Percentiles rank a stretch among this genome's conserved stretches.
Evolutionary conservation across 176 grass and related monocot species (phyloP).

Genomic region (Miscanthus lutarioriparius): DNA sequence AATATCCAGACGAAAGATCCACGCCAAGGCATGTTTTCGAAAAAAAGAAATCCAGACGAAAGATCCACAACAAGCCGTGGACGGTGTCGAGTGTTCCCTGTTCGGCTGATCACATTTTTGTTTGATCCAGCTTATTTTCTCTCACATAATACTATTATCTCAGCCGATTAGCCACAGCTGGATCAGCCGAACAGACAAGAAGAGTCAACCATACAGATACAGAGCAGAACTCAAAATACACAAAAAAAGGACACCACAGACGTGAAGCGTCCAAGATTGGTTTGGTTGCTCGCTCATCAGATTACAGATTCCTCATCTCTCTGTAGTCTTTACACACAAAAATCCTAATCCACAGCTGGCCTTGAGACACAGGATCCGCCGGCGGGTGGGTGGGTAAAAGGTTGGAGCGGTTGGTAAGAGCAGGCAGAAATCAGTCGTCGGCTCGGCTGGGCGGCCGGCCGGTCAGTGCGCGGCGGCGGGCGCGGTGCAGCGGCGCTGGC

Average conservation of each 20-base stretch:
- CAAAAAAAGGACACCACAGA: not conserved
- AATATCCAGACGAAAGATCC: not conserved
- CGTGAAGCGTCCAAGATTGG: not conserved
- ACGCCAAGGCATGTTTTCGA: not conserved
- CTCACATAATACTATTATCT: too few species aligned
- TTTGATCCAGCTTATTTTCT: too few species aligned
- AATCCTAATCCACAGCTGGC: not conserved
- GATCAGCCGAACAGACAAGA: too few species aligned
- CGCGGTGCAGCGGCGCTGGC: conserved; percentile 48
- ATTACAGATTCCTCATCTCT: not conserved
- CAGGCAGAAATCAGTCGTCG: conserved; percentile 8
- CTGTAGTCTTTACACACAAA: not conserved
- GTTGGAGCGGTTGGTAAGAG: not conserved
- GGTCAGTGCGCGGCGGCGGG: not conserved
- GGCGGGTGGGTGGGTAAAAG: not conserved
- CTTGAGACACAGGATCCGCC: not conserved
- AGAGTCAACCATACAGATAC: not conserved
- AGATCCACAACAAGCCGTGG: too few species aligned
- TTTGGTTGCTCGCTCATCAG: not conserved
- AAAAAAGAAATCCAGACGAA: too few species aligned
- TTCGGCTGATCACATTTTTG: too few species aligned
- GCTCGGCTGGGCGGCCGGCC: not conserved
- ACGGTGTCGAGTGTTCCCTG: not conserved
- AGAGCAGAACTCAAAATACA: not conserved
- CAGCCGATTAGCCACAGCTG: too few species aligned